Percentiles rank a stretch among this genome's conserved stretches.
Conservation (phyloP, 176 grass and related monocot genomes). For the Tuctoria greenei region DNA sequence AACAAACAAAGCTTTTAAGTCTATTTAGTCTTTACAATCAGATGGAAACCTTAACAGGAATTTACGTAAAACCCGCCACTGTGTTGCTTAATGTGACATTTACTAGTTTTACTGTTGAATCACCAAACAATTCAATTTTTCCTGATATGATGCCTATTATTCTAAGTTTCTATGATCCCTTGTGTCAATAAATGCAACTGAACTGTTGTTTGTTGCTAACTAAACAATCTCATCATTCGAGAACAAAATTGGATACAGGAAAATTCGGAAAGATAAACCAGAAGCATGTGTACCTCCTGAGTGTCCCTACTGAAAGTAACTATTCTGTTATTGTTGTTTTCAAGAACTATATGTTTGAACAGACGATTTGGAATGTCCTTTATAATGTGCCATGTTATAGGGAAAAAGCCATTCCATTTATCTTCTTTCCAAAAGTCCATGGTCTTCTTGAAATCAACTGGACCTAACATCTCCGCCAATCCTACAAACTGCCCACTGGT, state of each 20-base stretch:
- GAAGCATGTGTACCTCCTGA: constrained; percentile 67
- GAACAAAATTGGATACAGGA: neutral
- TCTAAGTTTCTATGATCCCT: constrained; percentile 11
- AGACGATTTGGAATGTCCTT: constrained; percentile 76
- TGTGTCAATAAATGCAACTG: neutral
- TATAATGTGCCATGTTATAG: constrained; percentile 72
- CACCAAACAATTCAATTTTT: neutral
- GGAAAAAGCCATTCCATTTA: constrained; percentile 85
- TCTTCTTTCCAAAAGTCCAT: constrained; percentile 81
- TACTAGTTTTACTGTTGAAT: neutral
- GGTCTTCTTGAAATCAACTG: constrained; percentile 83
- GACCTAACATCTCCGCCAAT: constrained; percentile 88
- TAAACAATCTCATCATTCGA: neutral
- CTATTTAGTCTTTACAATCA: neutral
- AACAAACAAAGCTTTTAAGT: constrained; percentile 8
- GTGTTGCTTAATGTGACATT: neutral
- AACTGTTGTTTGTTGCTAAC: neutral
- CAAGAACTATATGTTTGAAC: constrained; percentile 80
- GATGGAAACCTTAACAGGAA: neutral
- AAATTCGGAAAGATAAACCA: constrained; percentile 1
- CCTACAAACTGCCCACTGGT: constrained; percentile 85
- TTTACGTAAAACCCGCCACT: constrained; percentile 1
- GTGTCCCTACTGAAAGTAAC: constrained; percentile 88
- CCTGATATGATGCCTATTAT: neutral
- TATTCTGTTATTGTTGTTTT: constrained; percentile 71